Evolutionary conservation across 352 stramenopile genomes (phyloP).

Genomic region (Globisporangium solare): DNA sequence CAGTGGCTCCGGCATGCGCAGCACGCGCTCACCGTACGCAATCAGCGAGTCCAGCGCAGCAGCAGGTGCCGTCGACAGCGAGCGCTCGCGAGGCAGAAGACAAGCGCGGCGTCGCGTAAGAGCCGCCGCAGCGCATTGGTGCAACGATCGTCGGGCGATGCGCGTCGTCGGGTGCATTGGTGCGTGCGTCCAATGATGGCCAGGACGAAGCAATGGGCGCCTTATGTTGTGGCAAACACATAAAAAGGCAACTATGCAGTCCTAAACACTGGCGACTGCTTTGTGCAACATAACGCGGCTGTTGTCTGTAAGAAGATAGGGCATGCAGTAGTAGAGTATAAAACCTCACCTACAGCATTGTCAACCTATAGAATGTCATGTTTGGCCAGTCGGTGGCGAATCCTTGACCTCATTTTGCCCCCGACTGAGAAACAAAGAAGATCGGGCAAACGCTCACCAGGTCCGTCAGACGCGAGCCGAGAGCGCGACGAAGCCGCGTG

Average conservation of each 20-base stretch:
- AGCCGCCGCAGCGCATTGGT: too few relatives aligned
- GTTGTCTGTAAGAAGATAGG: not conserved
- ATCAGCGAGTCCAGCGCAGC: conserved; percentile 43
- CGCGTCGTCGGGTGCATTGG: too few relatives aligned
- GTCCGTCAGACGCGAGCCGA: not conserved
- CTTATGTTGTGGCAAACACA: too few relatives aligned
- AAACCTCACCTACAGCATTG: not conserved
- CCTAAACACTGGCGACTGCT: too few relatives aligned
- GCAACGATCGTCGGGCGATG: too few relatives aligned
- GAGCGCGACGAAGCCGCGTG: too few relatives aligned
- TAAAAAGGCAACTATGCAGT: too few relatives aligned
- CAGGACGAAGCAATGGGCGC: too few relatives aligned
- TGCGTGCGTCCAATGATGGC: too few relatives aligned
- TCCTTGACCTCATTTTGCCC: not conserved
- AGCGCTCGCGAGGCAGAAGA: not conserved
- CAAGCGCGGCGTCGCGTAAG: not conserved
- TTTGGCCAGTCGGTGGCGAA: not conserved
- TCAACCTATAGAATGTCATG: not conserved
- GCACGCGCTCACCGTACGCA: conserved; percentile 53
- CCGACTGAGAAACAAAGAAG: not conserved
- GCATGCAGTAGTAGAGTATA: not conserved
- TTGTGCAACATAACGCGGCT: too few relatives aligned
- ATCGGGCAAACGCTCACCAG: not conserved
- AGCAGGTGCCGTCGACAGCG: not conserved
- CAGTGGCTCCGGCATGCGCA: conserved; percentile 38